Base-by-base conservation (phyloP, 345 rosid species). In the Eucalyptus globulus region DNA sequence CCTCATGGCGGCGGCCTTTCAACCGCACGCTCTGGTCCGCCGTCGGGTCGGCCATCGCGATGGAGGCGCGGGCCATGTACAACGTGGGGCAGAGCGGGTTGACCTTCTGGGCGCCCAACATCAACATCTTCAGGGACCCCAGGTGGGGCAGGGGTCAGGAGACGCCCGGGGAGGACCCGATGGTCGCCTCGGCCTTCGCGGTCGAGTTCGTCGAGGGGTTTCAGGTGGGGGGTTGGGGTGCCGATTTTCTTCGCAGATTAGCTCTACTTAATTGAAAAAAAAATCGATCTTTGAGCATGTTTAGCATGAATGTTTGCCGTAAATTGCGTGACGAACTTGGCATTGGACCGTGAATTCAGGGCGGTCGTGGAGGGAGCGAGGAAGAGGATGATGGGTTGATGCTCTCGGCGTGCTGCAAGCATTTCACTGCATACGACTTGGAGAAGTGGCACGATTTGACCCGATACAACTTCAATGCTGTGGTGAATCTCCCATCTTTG, bases 121-220 rank as follows among this genome's bases (percentile, higher is more conserved):
- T 97, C 58, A 97, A 97, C 58, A 92, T 97, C 87, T 97, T 96
- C 87, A 93, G 98, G 92, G 99, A 97, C 86, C 99, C 98, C 49
- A 95, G 99, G 86, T 96, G 99, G 99, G 99, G 99, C 4, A 95
- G 99, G 90, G 99, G 99, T 87, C 99, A 97, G 90, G 99, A 97
- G 92, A 97, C 97, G 91, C 98, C 98, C 7, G 98, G 99, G 7
- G 99, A 97, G 88, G 99, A 97, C 93, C 99, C 99, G 4, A 91
- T 92, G 93, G 95, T 96, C 34, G 95, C 91, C 85, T 95, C 99
- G 37, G 96, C 94, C 69, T 97, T 92, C 92, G 97, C 94, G 21
- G 87, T 94, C 91, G 96, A 94, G 92, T 97, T 90, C 89, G 99
- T 97, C 7, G 94, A 86, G 89, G 99, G 99, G 24, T 97, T 97